Evolutionary conservation across 306 rosid species (phyloP), one percentile per base, ranked within the genome.

Genomic region (Dryas drummondii): DNA sequence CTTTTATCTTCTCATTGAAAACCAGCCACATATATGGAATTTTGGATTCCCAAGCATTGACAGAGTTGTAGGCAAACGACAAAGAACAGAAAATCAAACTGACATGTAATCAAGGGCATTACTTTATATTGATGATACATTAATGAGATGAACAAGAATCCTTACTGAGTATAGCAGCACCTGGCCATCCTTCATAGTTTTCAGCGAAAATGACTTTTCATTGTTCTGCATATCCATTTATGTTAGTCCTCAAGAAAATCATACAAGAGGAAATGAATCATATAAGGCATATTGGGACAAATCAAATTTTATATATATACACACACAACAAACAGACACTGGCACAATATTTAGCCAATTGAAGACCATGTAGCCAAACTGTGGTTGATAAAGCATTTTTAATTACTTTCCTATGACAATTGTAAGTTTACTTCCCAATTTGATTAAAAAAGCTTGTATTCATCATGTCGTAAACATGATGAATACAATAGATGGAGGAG

Each of bases 181-280:
- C 87, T 86, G 96, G 48, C 99, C 99, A 76, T 96, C 99, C 92
- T 96, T 97, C 97, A 96, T 90, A 26, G 99, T 88, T 84, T 96
- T 96, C 81, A 92, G 84, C 11, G 91, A 80, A 84, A 85, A 87
- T 22, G 98, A 92, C 85, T 91, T 96, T 87, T 90, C 99, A 49
- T 84, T 96, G 80, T 89, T 91, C 99, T 96, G 93, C 87, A 80
- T 52, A 75, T 46, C 48, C 75, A 76, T 71, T 76, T 73, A 65
- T 37, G 52, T 77, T 41, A 83, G 76, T 64, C 62, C 67, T 53
- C 69, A 4, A 12, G 48, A 82, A 75, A 64, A 40, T 62, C 3
- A 19, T 53, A 69, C 7, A 16, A 26, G 52, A 47, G 54, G 16
- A 16, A 62, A 52, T 41, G 42, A 48, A 66, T 63, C 56, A 60